These are phyloP conservation scores for Microsporum audouinii DNA, from an alignment of 2,329 filamentous ascomycete genomes.

Conservation along the genomic window DNA sequence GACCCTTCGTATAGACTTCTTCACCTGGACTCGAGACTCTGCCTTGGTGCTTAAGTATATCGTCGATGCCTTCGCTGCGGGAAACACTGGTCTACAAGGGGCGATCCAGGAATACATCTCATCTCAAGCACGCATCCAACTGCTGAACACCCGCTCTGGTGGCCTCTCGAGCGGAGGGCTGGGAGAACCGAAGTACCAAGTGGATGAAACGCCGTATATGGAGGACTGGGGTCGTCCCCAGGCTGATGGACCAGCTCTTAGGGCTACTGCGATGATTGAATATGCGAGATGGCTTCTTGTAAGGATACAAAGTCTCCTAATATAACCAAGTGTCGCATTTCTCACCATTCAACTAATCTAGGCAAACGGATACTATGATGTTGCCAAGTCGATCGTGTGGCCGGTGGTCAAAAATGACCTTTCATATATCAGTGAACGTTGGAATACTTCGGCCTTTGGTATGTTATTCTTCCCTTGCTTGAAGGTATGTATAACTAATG, in stretches of 20 bases:
- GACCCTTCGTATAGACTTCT: conserved; percentile 47
- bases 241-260: conserved; percentile 34
- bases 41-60: conserved; percentile 59
- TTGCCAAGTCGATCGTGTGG: conserved; percentile 50
- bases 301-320: not conserved
- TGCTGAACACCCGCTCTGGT: conserved; percentile 57
- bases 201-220: conserved; percentile 51
- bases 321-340: not conserved
- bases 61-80: conserved; percentile 55
- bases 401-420: conserved; percentile 65
- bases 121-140: conserved; percentile 54
- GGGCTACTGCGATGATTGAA: conserved; percentile 25
- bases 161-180: conserved; percentile 41
- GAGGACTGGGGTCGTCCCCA: conserved; percentile 66
- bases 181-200: conserved; percentile 62
- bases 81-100: conserved; percentile 47
- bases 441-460: conserved; percentile 50
- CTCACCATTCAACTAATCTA: conserved; percentile 4
- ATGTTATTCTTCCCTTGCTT: conserved; percentile 7
- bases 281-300: conserved; percentile 56
- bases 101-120: conserved; percentile 57
- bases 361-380: conserved; percentile 43
- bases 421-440: conserved; percentile 61
- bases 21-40: conserved; percentile 68
- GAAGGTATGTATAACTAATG: not conserved